Base-by-base conservation (phyloP, 192 early-diverging fungal species). In the Bifiguratus adelaidae region DNA sequence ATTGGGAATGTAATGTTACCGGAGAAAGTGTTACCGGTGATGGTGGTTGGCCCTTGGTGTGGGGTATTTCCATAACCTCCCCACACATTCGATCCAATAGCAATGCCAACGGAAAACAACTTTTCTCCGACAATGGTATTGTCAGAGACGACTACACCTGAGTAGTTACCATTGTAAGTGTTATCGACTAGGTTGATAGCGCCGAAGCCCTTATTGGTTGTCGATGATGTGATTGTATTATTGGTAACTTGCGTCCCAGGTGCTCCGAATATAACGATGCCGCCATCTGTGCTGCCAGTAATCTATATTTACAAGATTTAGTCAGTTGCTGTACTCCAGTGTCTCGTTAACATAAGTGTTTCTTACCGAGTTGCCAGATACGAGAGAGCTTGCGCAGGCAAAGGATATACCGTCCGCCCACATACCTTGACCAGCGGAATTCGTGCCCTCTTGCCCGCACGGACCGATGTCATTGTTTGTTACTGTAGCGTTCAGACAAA, bases 351-450 rank as follows among this genome's bases (percentile, higher is more conserved):
- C 13, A 13, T 4, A 38, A 38, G 21, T 7, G 36, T 3, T 38
- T 13, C 36, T 38, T 20, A 38, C 36, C 36, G 36, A 38, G 36
- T 38, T 38, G 5, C 36, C 36, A 38, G 36, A 38, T 13, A 38
- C 36, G 36, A 38, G 36, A 19, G 36, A 38, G 4, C 13, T 38
- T 19, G 36, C 21, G 36, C 36, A 38, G 15, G 36, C 36, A 38
- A 38, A 38, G 21, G 36, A 38, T n/a, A 38, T 38, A 20, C 36
- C 36, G 36, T 38, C 36, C 5, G 36, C 36, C 36, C 36, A 38
- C 13, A 7, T 3, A 13, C 36, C 36, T 38, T 38, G 36, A 20
- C 36, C 36, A 38, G 36, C 36, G 4, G 36, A n/a, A 38, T 13
- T 38, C 36, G 3, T 38, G 4, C 36, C 36, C 21, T 38, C 36